Evolutionary conservation across 176 grass and related monocot species (phyloP).

Genomic region (Pontederia crassipes): DNA sequence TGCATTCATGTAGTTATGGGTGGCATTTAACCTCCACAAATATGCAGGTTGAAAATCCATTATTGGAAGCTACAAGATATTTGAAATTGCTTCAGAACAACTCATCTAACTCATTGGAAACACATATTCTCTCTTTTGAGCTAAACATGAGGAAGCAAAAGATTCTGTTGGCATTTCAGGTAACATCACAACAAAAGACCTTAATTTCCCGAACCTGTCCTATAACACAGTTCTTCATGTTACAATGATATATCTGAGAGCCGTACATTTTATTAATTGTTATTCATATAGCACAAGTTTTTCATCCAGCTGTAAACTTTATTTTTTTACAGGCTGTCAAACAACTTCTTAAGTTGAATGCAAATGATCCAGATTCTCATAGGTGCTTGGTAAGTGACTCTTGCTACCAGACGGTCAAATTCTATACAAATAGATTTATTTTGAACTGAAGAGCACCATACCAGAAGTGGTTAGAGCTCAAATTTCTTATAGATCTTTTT

Average conservation of each 20-base stretch:
- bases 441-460: background rate
- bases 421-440: background rate
- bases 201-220: background rate
- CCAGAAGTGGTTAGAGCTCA: background rate
- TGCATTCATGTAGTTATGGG: background rate
- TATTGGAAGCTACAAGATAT: slow-evolving; percentile 82
- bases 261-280: too few species aligned
- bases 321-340: slow-evolving; percentile 69
- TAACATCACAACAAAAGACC: slow-evolving; percentile 19
- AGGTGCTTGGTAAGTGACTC: slow-evolving; percentile 68
- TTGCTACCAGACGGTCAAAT: background rate
- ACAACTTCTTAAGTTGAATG: slow-evolving; percentile 76
- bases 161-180: slow-evolving; percentile 94
- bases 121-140: slow-evolving; percentile 89
- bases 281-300: too few species aligned
- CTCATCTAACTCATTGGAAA: slow-evolving; percentile 73
- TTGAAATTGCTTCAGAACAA: slow-evolving; percentile 92
- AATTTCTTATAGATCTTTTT: too few species aligned
- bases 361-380: slow-evolving; percentile 69
- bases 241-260: too few species aligned
- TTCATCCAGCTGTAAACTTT: background rate
- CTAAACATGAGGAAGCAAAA: slow-evolving; percentile 97
- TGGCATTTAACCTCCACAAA: background rate
- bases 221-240: too few species aligned
- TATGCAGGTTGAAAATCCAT: slow-evolving; percentile 80